A percentile compares a stretch with the other conserved stretches of the same genome.
phyloP scores from a whole-genome alignment of 2,329 filamentous ascomycete species.

The Talaromyces sp. region DNA sequence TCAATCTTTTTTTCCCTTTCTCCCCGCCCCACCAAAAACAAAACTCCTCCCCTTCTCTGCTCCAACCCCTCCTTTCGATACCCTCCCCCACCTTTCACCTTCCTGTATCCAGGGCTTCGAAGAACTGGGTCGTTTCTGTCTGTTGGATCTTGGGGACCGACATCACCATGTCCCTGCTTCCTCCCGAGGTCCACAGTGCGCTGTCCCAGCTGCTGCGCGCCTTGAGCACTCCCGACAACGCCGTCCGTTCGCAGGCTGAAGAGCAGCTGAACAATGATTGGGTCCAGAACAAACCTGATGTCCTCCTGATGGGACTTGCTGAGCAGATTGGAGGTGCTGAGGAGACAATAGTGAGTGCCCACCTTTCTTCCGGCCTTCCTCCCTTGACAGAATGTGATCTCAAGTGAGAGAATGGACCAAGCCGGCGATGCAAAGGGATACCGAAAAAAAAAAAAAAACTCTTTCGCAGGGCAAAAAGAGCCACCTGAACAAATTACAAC shows the following conservation, averaged over 20 bases:
- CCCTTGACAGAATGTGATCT: conserved; percentile 2
- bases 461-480: too few relatives aligned
- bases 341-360: conserved; percentile 66
- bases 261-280: conserved; percentile 89
- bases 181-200: conserved; percentile 80
- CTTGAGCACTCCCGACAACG: conserved; percentile 88
- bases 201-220: conserved; percentile 84
- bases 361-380: neutral
- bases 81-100: conserved; percentile 15
- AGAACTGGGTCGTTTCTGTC: conserved; percentile 24
- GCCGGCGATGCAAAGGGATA: neutral
- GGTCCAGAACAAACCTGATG: conserved; percentile 77
- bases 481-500: neutral
- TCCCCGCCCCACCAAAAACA: conserved; percentile 36
- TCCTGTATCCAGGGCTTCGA: conserved; percentile 19
- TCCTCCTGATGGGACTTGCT: conserved; percentile 88
- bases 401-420: neutral
- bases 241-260: conserved; percentile 80
- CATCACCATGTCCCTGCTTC: conserved; percentile 76
- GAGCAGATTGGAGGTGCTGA: conserved; percentile 85
- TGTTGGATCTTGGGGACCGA: conserved; percentile 34
- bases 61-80: conserved; percentile 15
- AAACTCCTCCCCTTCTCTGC: conserved; percentile 27
- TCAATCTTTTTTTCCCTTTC: conserved; percentile 31
- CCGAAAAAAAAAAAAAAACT: neutral